Evolutionary conservation across 305 asterid genomes (phyloP).

Genomic region (Solanum hybrid): DNA sequence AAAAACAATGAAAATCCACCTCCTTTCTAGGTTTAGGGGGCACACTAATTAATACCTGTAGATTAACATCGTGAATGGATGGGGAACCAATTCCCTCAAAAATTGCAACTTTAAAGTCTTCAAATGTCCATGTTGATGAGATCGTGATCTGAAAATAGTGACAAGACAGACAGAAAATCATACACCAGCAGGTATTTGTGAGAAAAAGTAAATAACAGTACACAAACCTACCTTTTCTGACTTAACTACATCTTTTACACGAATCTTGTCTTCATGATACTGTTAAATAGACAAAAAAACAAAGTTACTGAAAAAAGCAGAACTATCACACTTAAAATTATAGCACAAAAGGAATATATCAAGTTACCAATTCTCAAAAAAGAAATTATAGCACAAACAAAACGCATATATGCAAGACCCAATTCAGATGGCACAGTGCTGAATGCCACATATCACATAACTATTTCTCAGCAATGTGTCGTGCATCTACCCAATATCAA

Average conservation of each 20-base stretch:
- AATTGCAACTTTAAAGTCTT: constrained; percentile 51
- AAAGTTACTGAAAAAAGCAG: constrained; percentile 1
- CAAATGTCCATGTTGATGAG: constrained; percentile 62
- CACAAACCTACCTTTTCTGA: constrained; percentile 48
- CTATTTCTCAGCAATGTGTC: background rate
- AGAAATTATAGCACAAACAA: background rate
- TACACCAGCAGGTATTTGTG: background rate
- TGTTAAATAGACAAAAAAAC: constrained; percentile 21
- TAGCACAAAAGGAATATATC: background rate
- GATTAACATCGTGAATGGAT: constrained; percentile 53
- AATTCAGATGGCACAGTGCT: background rate
- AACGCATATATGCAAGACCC: background rate
- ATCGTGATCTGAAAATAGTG: constrained; percentile 41
- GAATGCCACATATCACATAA: background rate
- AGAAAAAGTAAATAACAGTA: background rate
- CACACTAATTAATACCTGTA: constrained; percentile 42
- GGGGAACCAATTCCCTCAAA: constrained; percentile 29
- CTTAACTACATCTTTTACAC: constrained; percentile 66
- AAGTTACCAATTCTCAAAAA: background rate
- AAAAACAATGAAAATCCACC: background rate
- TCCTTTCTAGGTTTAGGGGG: background rate
- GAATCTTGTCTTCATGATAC: constrained; percentile 77
- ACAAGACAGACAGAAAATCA: constrained; percentile 11
- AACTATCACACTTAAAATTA: background rate
- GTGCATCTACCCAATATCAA: background rate